A percentile compares a stretch with the other conserved stretches of the same genome.
phyloP scores from a whole-genome alignment of 805 yeast genomes.

The Saccharomycopsis javanensis region DNA sequence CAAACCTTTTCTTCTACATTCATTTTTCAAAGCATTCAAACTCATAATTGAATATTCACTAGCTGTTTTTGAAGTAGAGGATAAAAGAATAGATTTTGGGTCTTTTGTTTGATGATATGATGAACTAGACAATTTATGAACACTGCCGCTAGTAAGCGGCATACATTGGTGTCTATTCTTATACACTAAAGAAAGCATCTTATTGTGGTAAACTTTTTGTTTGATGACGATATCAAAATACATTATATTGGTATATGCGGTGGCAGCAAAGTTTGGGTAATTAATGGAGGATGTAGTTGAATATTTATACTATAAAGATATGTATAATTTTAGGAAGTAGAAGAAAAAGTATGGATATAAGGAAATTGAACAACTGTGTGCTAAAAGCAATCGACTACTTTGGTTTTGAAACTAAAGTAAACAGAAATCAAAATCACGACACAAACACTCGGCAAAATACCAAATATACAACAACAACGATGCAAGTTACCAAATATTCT shows the following conservation, averaged over 20 bases:
- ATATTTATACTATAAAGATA: not conserved
- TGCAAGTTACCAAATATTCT: too few species aligned
- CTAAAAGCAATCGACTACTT: too few species aligned
- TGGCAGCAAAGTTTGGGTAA: not conserved
- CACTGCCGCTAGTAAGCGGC: not conserved
- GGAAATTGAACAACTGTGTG: too few species aligned
- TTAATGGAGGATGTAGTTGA: not conserved
- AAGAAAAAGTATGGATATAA: too few species aligned
- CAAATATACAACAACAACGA: too few species aligned
- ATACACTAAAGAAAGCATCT: not conserved
- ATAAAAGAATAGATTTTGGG: slow-evolving; percentile 9
- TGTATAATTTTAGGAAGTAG: too few species aligned
- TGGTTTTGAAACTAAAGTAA: too few species aligned
- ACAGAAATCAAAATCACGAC: too few species aligned
- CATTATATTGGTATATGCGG: not conserved
- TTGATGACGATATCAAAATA: not conserved
- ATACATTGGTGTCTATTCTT: not conserved
- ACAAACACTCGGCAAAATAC: too few species aligned
- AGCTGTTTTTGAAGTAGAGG: slow-evolving; percentile 5
- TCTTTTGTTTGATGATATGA: slow-evolving; percentile 16
- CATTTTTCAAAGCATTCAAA: slow-evolving; percentile 43
- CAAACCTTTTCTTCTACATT: slow-evolving; percentile 51
- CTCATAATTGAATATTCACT: slow-evolving; percentile 32
- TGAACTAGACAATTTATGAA: slow-evolving; percentile 2
- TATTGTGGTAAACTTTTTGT: not conserved